Conservation (phyloP, 352 stramenopile genomes). For the Sclerospora graminicola region DNA sequence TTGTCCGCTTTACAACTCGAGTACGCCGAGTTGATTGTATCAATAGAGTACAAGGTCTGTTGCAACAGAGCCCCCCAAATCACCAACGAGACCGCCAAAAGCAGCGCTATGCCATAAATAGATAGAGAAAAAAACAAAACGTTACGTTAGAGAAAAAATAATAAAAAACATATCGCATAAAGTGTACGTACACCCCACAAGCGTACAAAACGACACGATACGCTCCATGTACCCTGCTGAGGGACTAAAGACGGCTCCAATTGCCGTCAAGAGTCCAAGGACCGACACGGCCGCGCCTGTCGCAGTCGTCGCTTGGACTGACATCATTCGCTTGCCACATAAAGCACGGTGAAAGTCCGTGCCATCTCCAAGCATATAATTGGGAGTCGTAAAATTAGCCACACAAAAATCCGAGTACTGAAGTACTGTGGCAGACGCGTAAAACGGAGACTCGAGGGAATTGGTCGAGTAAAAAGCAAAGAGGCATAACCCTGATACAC, state of each 20-base stretch:
- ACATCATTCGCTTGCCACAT: conserved; percentile 63
- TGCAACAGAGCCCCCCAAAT: conserved; percentile 73
- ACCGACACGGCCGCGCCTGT: conserved; percentile 51
- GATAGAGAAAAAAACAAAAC: conserved; percentile 1
- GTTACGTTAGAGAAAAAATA: conserved; percentile 6
- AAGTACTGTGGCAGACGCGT: conserved; percentile 65
- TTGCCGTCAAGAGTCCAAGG: conserved; percentile 48
- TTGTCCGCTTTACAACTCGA: conserved; percentile 59
- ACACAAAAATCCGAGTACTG: conserved; percentile 72
- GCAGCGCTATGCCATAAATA: conserved; percentile 30
- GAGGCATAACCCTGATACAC: conserved; percentile 72
- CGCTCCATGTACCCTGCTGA: conserved; percentile 63
- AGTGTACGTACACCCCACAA: conserved; percentile 55
- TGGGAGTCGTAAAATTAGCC: conserved; percentile 34
- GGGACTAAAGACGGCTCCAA: conserved; percentile 66
- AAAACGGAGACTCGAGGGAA: conserved; percentile 61
- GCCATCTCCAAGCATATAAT: conserved; percentile 79
- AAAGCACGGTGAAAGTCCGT: conserved; percentile 60
- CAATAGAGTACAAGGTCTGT: conserved; percentile 69
- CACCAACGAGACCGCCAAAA: conserved; percentile 63
- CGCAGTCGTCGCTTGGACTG: conserved; percentile 50
- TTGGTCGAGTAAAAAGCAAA: conserved; percentile 80
- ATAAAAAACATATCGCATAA: conserved; percentile 6
- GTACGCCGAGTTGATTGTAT: conserved; percentile 70
- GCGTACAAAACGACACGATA: conserved; percentile 74